phyloP scores from a whole-genome alignment of 164 flowering plant species.

The Piper longum region DNA sequence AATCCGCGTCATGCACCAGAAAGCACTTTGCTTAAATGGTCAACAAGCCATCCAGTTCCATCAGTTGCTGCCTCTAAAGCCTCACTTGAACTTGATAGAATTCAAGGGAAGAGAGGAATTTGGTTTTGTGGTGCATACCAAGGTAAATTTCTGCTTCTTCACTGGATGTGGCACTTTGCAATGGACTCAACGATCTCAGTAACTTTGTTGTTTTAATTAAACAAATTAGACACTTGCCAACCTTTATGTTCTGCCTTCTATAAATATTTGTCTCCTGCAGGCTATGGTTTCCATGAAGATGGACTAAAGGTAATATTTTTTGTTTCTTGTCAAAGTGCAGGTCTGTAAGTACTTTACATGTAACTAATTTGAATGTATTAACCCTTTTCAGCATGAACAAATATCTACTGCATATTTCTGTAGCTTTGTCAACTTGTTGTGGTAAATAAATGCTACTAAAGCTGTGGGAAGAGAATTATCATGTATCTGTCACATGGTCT shows the following conservation, averaged over 20 bases:
- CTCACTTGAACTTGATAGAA: conserved; percentile 41
- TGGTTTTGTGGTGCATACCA: conserved; percentile 98
- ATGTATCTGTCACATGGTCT: background rate
- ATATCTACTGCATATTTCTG: no score
- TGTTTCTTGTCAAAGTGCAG: background rate
- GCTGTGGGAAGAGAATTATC: background rate
- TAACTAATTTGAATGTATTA: background rate
- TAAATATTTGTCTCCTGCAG: conserved; percentile 20
- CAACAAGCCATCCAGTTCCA: conserved; percentile 79
- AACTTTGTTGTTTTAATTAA: background rate
- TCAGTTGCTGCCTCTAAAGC: conserved; percentile 85
- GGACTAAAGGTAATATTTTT: conserved; percentile 56
- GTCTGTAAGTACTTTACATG: background rate
- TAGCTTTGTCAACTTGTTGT: background rate
- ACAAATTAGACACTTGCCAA: background rate
- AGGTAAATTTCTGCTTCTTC: conserved; percentile 29
- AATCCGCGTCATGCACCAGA: conserved; percentile 61
- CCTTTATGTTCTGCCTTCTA: background rate
- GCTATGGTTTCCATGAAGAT: conserved; percentile 93
- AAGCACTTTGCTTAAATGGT: conserved; percentile 58
- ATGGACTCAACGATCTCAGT: background rate
- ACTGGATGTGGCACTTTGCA: conserved; percentile 59
- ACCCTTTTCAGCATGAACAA: background rate
- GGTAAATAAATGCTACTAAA: no score
- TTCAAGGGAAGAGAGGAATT: conserved; percentile 81